Base-by-base conservation (phyloP, 2,329 filamentous ascomycete species). In the Aspergillus hortae region DNA sequence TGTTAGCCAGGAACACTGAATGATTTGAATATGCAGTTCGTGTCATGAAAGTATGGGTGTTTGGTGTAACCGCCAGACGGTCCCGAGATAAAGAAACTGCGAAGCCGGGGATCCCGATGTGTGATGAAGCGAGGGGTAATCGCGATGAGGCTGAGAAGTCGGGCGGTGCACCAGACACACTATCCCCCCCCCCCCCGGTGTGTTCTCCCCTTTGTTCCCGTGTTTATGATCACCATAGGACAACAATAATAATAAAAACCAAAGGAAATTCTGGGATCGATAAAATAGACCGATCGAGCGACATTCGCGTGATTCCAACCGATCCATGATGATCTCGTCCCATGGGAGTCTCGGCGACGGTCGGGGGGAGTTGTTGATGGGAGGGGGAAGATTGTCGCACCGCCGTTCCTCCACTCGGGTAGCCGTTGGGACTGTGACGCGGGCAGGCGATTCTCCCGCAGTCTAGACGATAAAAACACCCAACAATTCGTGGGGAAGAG, bases 71-170 rank as follows among this genome's bases (percentile, higher is more conserved):
- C 27, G 6, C 27, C 27, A 4, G 33, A 44, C 46, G 30, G 45
- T 23, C 36, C 38, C 32, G 32, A 21, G 14, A 49, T n/a, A 33
- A 44, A 44, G 45, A 44, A 51, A 15, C 32, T 41, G 44, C 30
- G 41, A 44, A 36, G 14, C 23, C 17, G 40, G 35, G 40, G 30
- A 23, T 44, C 48, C 23, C 51, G 51, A 46, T 44, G 46, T 49
- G 38, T 43, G 44, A 50, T 44, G 41, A 56, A 46, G 52, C 54
- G 57, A 58, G 55, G 55, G 58, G 52, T 45, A 55, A 56, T 60
- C 58, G 59, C 56, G 55, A 50, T 60, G 59, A 60, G 57, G 56
- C 57, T 61, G 57, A 55, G 56, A 54, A 54, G 52, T 55, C 53
- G 51, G 53, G 55, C 52, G 40, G 53, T 53, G 53, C 55, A 57